Evolutionary conservation across 805 yeast genomes (phyloP), one percentile per base, ranked within the genome.

Genomic region (Metschnikowia gelsemii): DNA sequence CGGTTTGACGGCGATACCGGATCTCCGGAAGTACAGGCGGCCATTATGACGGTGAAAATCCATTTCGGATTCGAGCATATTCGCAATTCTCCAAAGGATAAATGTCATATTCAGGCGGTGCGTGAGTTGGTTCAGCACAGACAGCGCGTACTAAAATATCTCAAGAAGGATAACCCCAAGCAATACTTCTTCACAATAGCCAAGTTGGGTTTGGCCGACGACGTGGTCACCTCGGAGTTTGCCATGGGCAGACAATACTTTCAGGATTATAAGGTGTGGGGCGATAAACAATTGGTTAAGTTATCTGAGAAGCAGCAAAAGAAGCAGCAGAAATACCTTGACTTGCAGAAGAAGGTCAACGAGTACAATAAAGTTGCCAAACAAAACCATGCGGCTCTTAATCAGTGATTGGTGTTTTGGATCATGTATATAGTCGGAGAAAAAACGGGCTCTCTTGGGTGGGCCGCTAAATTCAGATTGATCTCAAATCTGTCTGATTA

Each of bases 21-120:
- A 2, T 87, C 96, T 2, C 80, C 95, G 40, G 98, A 91, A 66
- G 96, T 90, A 19, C 97, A 90, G 64, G 96, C 98, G 2, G 98
- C 97, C 2, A 76, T 87, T 20, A 68, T 83, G 68, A 88, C 98
- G 0, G 82, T 87, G 35, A 78, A 79, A 56, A 87, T 93, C 52
- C 86, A 84, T 51, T 81, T 78, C 50, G 70, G 87, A 47, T 87
- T 87, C 69, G 75, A 78, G 32, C 96, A 90, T 58, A 75, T 85
- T 42, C 61, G 61, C 41, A 72, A 77, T 37, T 72, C 81, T 58
- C 82, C 80, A 51, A 84, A 89, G 61, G 98, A 91, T 66, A 70
- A 76, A 52, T 71, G 73, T 30, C 82, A 82, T 52, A 79, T 81
- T 42, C 82, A 93, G 57, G 64, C 71, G 27, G 79, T 89, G 35